These are phyloP conservation scores for Sarocladiaceae sp. DNA, from an alignment of 2,329 filamentous ascomycete genomes.

Conservation along the genomic window DNA sequence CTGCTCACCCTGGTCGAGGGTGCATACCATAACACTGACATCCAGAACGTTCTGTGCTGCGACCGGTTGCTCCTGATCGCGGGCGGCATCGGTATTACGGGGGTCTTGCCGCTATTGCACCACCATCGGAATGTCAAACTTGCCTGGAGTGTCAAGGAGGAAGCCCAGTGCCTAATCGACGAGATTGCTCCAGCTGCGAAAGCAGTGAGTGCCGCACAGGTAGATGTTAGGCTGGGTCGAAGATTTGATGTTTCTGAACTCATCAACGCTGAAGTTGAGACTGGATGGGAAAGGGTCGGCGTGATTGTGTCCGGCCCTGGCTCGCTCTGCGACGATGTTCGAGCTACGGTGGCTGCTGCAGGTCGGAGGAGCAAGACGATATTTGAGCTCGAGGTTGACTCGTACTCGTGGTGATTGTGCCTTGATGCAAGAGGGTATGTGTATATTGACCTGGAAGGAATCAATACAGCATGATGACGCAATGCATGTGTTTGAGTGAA, in stretches of 20 bases:
- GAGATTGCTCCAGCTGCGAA: conserved; percentile 21
- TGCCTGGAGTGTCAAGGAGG: conserved; percentile 26
- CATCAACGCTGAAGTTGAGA: conserved; percentile 22
- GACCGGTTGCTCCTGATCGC: conserved; percentile 35
- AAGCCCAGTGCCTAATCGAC: conserved; percentile 19
- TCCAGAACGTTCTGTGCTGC: conserved; percentile 19
- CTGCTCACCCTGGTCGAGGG: conserved; percentile 33
- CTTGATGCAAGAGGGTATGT: too few species aligned
- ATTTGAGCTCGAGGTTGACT: conserved; percentile 22
- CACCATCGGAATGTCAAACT: conserved; percentile 30
- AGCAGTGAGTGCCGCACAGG: conserved; percentile 26
- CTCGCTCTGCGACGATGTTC: conserved; percentile 32
- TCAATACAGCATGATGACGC: too few species aligned
- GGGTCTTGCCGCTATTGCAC: conserved; percentile 27
- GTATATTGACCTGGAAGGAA: too few species aligned
- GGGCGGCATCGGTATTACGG: conserved; percentile 44
- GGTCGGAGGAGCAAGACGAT: conserved; percentile 12
- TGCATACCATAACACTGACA: conserved; percentile 24
- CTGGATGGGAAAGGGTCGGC: conserved; percentile 23
- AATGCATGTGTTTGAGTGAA: too few species aligned
- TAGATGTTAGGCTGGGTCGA: conserved; percentile 19
- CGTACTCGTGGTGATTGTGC: conserved; percentile 19
- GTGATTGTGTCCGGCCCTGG: conserved; percentile 36
- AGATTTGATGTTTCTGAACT: conserved; percentile 26
- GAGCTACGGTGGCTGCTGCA: conserved; percentile 20